A percentile compares a stretch with the other conserved stretches of the same genome.
Conservation (phyloP, 1,284 basidiomycete species). For the Ustilago sp. region DNA sequence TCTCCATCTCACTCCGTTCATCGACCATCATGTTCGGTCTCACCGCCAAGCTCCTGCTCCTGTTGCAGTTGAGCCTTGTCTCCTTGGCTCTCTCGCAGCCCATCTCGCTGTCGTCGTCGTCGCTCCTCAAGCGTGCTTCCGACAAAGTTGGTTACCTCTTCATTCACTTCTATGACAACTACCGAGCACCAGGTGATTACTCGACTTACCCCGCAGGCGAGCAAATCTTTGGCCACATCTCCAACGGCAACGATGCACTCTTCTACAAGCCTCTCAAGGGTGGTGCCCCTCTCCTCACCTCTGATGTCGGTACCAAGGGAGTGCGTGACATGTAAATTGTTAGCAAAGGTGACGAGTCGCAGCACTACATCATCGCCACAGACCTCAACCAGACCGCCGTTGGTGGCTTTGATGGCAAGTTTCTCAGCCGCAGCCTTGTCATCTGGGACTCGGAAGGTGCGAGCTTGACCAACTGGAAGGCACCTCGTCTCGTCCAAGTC, state of each 20-base stretch:
- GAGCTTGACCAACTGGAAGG: constrained; percentile 33
- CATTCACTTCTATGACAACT: constrained; percentile 38
- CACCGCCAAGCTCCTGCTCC: constrained; percentile 7
- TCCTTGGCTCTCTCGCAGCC: constrained; percentile 3
- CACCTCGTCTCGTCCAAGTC: constrained; percentile 17
- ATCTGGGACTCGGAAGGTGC: constrained; percentile 33
- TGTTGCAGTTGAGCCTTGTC: constrained; percentile 17
- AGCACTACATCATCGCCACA: constrained; percentile 41
- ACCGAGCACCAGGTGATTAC: constrained; percentile 18
- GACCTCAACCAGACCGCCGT: constrained; percentile 42
- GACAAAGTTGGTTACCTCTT: constrained; percentile 40
- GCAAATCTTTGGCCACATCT: constrained; percentile 33
- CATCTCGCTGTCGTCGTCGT: constrained; percentile 1
- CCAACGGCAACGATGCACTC: constrained; percentile 29
- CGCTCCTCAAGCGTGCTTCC: constrained; percentile 10
- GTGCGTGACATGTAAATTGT: constrained; percentile 44
- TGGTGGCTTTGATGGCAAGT: constrained; percentile 21
- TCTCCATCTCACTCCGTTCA: background rate
- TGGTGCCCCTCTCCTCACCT: constrained; percentile 28
- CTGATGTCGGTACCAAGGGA: constrained; percentile 29
- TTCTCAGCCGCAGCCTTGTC: constrained; percentile 27
- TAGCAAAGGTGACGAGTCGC: constrained; percentile 24
- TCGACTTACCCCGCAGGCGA: constrained; percentile 34
- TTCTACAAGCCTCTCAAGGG: constrained; percentile 34
- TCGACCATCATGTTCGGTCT: constrained; percentile 7